phyloP scores from a whole-genome alignment of 352 stramenopile genomes.

The Phytophthora pini region DNA sequence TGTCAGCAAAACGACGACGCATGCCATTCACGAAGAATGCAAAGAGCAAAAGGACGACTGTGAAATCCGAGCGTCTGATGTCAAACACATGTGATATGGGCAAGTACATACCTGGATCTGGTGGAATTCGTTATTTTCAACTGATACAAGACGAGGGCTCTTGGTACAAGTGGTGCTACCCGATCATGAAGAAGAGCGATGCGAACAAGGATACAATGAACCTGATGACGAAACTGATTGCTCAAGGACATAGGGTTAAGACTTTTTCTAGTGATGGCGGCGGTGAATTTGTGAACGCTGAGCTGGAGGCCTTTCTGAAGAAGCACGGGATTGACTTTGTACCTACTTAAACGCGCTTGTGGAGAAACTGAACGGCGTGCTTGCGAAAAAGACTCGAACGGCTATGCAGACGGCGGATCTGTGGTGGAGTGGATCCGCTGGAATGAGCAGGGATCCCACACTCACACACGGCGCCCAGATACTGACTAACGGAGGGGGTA shows the following conservation, averaged over 20 bases:
- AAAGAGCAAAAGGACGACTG: not conserved
- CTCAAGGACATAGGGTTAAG: not conserved
- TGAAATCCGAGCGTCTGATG: slow-evolving; percentile 8
- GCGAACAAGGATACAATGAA: not conserved
- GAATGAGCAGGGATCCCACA: no score
- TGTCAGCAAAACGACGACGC: no score
- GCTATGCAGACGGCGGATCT: not conserved
- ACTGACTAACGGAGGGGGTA: no score
- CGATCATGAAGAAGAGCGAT: slow-evolving; percentile 2
- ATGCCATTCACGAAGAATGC: no score
- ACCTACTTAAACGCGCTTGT: not conserved
- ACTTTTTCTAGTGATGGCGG: slow-evolving; percentile 10
- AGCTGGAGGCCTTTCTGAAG: not conserved
- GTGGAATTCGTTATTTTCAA: slow-evolving; percentile 10
- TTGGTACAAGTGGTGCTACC: slow-evolving; percentile 7
- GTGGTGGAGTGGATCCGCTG: no score
- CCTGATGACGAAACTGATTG: slow-evolving; percentile 1
- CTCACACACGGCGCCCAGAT: no score
- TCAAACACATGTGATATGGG: slow-evolving; percentile 8
- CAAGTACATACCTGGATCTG: slow-evolving; percentile 1
- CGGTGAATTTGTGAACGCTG: slow-evolving; percentile 1
- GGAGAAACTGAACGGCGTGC: slow-evolving; percentile 6
- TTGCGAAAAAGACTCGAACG: not conserved
- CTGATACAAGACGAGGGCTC: slow-evolving; percentile 8
- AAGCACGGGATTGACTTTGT: not conserved